Evolutionary conservation across 2,329 filamentous ascomycete species (phyloP).

Genomic region (Trichoderma cornu-damae): DNA sequence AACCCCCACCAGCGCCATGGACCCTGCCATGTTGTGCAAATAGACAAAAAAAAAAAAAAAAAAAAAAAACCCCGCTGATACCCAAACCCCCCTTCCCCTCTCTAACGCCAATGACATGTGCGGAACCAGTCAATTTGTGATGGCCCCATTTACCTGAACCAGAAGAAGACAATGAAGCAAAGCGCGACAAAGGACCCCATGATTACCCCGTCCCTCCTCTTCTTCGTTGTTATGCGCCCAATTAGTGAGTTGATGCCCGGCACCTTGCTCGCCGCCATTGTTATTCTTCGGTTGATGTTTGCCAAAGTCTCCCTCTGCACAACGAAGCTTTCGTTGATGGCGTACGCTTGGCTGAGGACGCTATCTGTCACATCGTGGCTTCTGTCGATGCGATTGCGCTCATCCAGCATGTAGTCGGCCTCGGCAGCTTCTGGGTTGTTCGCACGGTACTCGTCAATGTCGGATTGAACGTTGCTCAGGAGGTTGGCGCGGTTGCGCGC

Average conservation of each 20-base stretch:
- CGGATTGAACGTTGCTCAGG: constrained; percentile 80
- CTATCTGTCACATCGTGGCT: constrained; percentile 85
- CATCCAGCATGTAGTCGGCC: constrained; percentile 95
- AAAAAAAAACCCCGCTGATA: too few relatives aligned
- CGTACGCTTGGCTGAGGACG: constrained; percentile 91
- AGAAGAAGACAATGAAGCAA: constrained; percentile 83
- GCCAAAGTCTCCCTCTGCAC: constrained; percentile 81
- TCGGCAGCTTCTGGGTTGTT: constrained; percentile 78
- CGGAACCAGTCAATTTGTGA: constrained; percentile 19
- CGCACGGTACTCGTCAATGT: constrained; percentile 84
- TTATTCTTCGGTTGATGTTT: constrained; percentile 87
- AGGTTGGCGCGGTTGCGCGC: constrained; percentile 85
- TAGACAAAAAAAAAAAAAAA: constrained; percentile 28
- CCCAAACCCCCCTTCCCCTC: too few relatives aligned
- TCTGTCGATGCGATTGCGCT: constrained; percentile 78
- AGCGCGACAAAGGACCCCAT: constrained; percentile 86
- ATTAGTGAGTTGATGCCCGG: constrained; percentile 92
- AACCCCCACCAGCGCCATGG: constrained; percentile 16
- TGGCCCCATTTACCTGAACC: constrained; percentile 55
- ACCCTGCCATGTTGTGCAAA: constrained; percentile 31
- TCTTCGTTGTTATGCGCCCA: constrained; percentile 86
- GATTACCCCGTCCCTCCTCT: constrained; percentile 90
- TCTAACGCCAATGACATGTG: constrained; percentile 31
- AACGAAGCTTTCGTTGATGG: constrained; percentile 86
- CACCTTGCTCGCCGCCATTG: constrained; percentile 80